Conservation (phyloP, 202 grass and related monocot species). For the Dendrocalamus latiflorus region DNA sequence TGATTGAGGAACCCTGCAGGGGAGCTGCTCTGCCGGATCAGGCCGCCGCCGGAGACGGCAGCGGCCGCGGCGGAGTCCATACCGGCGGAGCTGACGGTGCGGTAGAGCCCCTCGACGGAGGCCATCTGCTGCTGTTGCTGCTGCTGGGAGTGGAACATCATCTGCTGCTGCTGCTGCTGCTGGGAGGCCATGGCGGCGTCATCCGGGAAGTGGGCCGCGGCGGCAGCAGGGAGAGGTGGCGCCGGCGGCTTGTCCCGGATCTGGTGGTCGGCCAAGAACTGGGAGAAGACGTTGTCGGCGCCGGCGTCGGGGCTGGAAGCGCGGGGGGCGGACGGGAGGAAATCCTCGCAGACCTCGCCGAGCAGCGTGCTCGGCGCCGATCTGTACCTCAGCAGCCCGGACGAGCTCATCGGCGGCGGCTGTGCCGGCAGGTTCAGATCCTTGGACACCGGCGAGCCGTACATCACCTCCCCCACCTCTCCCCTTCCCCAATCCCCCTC, state of each 20-base stretch:
- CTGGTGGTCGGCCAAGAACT: constrained; percentile 50
- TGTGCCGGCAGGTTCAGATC: constrained; percentile 78
- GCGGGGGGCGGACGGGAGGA: constrained; percentile 32
- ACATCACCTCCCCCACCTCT: constrained; percentile 49
- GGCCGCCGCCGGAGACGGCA: constrained; percentile 15
- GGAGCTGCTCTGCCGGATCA: constrained; percentile 89
- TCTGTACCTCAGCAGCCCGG: constrained; percentile 70
- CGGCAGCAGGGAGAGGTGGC: neutral
- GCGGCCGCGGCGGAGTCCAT: constrained; percentile 30
- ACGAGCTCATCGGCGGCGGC: constrained; percentile 63
- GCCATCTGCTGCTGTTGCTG: constrained; percentile 52
- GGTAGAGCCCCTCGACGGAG: constrained; percentile 39
- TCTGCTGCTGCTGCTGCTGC: constrained; percentile 45
- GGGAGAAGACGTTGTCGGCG: constrained; percentile 60
- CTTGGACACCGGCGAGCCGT: constrained; percentile 76
- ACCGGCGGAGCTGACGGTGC: constrained; percentile 50
- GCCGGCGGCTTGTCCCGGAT: constrained; percentile 40
- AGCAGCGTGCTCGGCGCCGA: constrained; percentile 79
- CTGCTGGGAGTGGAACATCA: constrained; percentile 70
- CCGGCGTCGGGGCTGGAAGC: constrained; percentile 40
- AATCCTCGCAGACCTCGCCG: constrained; percentile 70
- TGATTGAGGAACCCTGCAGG: constrained; percentile 77
- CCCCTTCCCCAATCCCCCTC: too few relatives aligned
- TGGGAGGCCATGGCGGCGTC: constrained; percentile 36
- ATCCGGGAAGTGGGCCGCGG: constrained; percentile 44